These are phyloP conservation scores for Lavandula angustifolia DNA, from an alignment of 257 asterid genomes.

Conservation along the genomic window DNA sequence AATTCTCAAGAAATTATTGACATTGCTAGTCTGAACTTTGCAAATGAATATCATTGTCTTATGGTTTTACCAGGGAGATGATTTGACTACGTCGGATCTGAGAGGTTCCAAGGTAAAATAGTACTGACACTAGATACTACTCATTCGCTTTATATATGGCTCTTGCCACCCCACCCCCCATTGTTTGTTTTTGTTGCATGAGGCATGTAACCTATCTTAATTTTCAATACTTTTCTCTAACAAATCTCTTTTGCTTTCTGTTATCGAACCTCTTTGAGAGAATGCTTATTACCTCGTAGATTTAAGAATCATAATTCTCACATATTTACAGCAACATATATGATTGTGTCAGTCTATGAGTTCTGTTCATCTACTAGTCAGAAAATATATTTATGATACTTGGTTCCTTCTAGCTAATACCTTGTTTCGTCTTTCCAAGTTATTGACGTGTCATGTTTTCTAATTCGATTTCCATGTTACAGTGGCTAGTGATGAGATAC, in stretches of 20 bases:
- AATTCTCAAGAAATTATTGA: slow-evolving; percentile 29
- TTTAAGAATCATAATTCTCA: background rate
- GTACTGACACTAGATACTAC: slow-evolving; percentile 11
- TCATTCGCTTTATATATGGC: background rate
- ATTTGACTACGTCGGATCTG: slow-evolving; percentile 67
- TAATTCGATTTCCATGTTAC: slow-evolving; percentile 36
- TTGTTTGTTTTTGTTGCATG: background rate
- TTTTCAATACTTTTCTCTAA: too few relatives aligned
- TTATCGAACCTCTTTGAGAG: too few relatives aligned
- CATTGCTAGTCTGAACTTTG: slow-evolving; percentile 27
- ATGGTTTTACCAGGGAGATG: slow-evolving; percentile 68
- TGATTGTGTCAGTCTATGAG: background rate
- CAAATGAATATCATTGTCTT: slow-evolving; percentile 32
- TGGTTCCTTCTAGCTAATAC: slow-evolving; percentile 4
- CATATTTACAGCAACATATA: background rate
- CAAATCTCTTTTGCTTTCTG: too few relatives aligned
- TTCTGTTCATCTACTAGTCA: background rate
- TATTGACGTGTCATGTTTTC: slow-evolving; percentile 4
- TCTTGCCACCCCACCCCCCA: background rate
- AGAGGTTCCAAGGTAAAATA: slow-evolving; percentile 85
- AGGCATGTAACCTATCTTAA: background rate
- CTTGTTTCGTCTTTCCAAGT: slow-evolving; percentile 9
- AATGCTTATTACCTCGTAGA: background rate
- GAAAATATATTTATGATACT: background rate
- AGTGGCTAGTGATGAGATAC: slow-evolving; percentile 97